Base-by-base conservation (phyloP, 495 filamentous ascomycete genomes). In the Penicillium argentinense region DNA sequence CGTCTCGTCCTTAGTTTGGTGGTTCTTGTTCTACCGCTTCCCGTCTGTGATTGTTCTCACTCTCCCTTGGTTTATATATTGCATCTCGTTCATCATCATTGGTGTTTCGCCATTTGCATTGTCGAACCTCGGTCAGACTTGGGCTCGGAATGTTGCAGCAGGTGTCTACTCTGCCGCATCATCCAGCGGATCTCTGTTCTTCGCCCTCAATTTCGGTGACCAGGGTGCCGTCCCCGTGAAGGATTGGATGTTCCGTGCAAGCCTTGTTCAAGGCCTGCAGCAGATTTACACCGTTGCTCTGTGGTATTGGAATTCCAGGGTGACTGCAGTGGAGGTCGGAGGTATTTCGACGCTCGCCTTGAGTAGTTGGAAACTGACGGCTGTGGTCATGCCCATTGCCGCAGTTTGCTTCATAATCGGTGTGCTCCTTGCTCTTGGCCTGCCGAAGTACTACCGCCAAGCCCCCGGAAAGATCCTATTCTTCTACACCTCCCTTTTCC, bases 201-300 rank as follows among this genome's bases (percentile, higher is more conserved):
- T 86, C 60, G 76, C 82, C 5, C 71, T 86, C 38, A 87, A 87
- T 60, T 86, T 87, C 58, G 83, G 82, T 44, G 77, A 77, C 50
- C 79, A 84, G 59, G 80, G 45, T 60, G 56, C 63, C 26, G 59
- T 51, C 21, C 80, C 83, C 5, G 71, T 80, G 21, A 81, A 73
- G 39, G 73, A 77, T 34, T 87, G 83, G 83, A 79, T 78, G 51
- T 81, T 78, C 54, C 80, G 83, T 21, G 83, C 83, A 32, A 77
- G 79, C 59, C 53, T 77, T 27, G 78, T 86, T 45, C 79, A 84
- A 59, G 83, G 83, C 12, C 76, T 80, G 14, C 79, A 82, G 45
- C 82, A 85, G 47, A 65, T 85, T 33, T 86, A 84, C 64, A 73
- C 79, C 49, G 74, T 77, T 4, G 70, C 67, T n/a, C 73, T 87